These are phyloP conservation scores for Delonix regia DNA, from an alignment of 306 rosid species.

Conservation along the genomic window DNA sequence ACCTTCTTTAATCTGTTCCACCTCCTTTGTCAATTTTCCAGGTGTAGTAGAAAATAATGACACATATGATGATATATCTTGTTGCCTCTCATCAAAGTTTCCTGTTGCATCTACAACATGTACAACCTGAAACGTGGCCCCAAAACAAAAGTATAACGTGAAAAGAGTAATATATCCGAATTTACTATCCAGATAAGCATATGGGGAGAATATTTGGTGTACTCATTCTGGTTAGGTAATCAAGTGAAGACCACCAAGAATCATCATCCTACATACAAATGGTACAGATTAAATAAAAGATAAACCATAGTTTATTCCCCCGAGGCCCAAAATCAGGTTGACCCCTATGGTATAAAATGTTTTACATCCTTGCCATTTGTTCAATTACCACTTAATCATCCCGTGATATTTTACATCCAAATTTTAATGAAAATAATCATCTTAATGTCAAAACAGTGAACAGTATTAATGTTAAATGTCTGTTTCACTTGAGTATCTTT, in stretches of 20 bases:
- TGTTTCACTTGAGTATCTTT: too few species aligned
- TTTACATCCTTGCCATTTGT: too few species aligned
- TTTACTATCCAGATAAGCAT: background rate
- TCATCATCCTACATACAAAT: background rate
- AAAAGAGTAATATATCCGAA: conserved; percentile 17
- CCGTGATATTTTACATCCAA: background rate
- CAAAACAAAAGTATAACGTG: background rate
- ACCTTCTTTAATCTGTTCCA: conserved; percentile 71
- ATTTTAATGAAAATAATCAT: background rate
- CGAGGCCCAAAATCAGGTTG: too few species aligned
- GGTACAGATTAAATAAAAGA: too few species aligned
- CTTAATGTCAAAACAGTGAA: too few species aligned
- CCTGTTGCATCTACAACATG: conserved; percentile 82
- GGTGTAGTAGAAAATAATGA: conserved; percentile 87
- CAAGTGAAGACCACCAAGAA: too few species aligned
- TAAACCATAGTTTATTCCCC: too few species aligned
- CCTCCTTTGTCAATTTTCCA: conserved; percentile 86
- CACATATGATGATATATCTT: conserved; percentile 66
- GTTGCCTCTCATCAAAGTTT: conserved; percentile 47
- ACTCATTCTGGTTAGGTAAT: too few species aligned
- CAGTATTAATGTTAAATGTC: too few species aligned
- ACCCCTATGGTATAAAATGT: too few species aligned
- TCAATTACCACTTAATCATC: too few species aligned
- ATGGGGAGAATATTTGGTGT: background rate
- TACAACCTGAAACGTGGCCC: conserved; percentile 66